Base-by-base conservation (phyloP, 768 basidiomycete genomes). In the Guyanaporus albipodus region DNA sequence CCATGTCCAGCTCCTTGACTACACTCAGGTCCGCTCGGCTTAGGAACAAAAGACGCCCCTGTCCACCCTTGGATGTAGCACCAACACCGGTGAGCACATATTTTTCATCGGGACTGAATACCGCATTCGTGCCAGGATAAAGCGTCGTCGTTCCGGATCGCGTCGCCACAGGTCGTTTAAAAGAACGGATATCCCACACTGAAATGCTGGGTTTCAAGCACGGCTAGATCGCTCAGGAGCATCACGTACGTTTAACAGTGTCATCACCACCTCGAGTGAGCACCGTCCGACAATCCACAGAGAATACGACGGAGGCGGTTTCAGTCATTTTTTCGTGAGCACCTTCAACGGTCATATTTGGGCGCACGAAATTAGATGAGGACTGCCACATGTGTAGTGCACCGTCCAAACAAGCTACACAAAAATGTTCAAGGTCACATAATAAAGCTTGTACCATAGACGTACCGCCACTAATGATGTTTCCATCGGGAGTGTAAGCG, bases 161-260 rank as follows among this genome's bases (percentile, higher is more conserved):
- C n/a, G 75, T 76, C 3, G 78, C 80, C 24, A 97, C 62, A 2
- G 96, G 93, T 66, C 88, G 91, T 67, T 89, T 92, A 75, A 98
- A 90, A 10, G 85, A 76, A 46, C 91, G 82, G 22, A 91, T 68
- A 65, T 98, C 95, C 96, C 96, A 99, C 36, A 97, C 95, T 98
- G 53, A 31, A 47, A 44, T 29, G 4, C 22, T 11, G 27, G 22
- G 4, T 48, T 28, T 50, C 44, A 45, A 48, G 32, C 42, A 36
- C 21, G 37, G 42, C 42, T 19, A 12, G 8, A 29, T 35, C 22
- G 9, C 19, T 35, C 26, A 19, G 17, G 18, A 42, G 36, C n/a
- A 38, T 50, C 37, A 81, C 91, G 54, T 68, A 96, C 95, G 67
- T 70, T 98, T 99, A 46, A 97, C 86, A 2, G 92, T 95, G 62